Conservation (phyloP, 1,284 basidiomycete species). For the Apiotrichum gracile region DNA sequence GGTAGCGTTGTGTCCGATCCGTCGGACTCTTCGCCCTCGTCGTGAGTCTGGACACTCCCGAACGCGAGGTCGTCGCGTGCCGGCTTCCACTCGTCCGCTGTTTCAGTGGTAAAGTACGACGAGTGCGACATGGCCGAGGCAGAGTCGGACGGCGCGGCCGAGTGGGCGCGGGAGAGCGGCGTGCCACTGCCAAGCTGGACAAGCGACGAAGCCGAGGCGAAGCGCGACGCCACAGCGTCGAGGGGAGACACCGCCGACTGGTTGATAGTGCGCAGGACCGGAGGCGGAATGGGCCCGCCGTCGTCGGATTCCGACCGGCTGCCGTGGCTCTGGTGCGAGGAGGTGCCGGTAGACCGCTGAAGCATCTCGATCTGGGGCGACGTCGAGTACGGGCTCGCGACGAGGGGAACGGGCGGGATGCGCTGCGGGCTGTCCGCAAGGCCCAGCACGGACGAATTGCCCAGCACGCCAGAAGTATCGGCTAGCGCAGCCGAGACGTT, state of each 20-base stretch:
- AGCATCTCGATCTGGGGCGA: neutral
- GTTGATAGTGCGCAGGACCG: neutral
- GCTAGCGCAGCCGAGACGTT: neutral
- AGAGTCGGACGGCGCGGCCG: too few relatives aligned
- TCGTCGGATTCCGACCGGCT: neutral
- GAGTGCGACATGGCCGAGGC: slow-evolving; percentile 4
- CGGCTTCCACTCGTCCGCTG: neutral
- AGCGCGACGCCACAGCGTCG: neutral
- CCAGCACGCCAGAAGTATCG: neutral
- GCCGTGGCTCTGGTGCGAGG: too few relatives aligned
- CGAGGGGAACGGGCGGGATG: neutral
- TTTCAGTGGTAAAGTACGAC: slow-evolving; percentile 7
- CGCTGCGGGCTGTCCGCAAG: neutral
- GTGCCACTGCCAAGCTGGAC: too few relatives aligned
- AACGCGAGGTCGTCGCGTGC: neutral
- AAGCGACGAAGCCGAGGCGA: too few relatives aligned
- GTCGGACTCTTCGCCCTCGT: slow-evolving; percentile 1
- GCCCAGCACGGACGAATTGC: too few relatives aligned
- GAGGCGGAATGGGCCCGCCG: neutral
- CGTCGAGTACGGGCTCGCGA: neutral
- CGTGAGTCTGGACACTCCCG: too few relatives aligned
- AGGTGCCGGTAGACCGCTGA: neutral
- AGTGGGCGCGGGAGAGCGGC: too few relatives aligned
- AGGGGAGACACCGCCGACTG: too few relatives aligned
- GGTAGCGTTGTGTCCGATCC: slow-evolving; percentile 15